Conservation (phyloP, 768 basidiomycete genomes). For the Tulasnella sp. region DNA sequence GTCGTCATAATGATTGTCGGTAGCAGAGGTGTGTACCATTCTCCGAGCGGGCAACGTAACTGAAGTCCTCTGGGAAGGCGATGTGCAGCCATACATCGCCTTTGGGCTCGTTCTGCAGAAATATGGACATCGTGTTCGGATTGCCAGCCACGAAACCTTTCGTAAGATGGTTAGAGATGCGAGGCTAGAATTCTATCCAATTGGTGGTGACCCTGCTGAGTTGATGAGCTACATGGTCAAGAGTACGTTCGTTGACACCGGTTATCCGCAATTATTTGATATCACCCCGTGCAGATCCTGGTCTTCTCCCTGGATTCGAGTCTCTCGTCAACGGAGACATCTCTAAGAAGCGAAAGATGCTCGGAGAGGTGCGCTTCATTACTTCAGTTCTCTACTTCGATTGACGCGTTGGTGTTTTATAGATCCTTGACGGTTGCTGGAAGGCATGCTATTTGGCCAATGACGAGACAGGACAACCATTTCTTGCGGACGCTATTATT, state of each 20-base stretch:
- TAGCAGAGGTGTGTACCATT: slow-evolving; percentile 38
- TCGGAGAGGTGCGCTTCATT: slow-evolving; percentile 30
- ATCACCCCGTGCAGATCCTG: slow-evolving; percentile 37
- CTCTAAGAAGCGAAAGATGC: slow-evolving; percentile 44
- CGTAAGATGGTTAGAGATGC: slow-evolving; percentile 39
- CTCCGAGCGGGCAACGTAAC: not conserved
- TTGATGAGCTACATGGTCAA: slow-evolving; percentile 65
- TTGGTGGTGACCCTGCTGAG: slow-evolving; percentile 51
- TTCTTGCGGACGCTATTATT: slow-evolving; percentile 52
- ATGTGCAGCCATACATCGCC: slow-evolving; percentile 55
- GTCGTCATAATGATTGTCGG: slow-evolving; percentile 60
- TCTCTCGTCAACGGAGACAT: slow-evolving; percentile 52
- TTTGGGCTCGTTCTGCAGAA: slow-evolving; percentile 37
- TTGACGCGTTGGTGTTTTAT: not conserved
- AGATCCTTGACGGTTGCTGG: slow-evolving; percentile 55
- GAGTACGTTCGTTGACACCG: slow-evolving; percentile 30
- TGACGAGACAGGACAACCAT: slow-evolving; percentile 32
- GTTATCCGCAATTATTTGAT: not conserved
- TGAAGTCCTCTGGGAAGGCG: slow-evolving; percentile 31
- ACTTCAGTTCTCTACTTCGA: not conserved
- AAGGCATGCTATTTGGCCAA: slow-evolving; percentile 39
- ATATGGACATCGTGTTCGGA: slow-evolving; percentile 46
- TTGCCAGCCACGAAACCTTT: slow-evolving; percentile 52
- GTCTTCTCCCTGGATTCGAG: slow-evolving; percentile 46
- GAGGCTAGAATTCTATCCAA: slow-evolving; percentile 46